phyloP scores from a whole-genome alignment of 257 asterid genomes.

The Nicotiana benthamiana region DNA sequence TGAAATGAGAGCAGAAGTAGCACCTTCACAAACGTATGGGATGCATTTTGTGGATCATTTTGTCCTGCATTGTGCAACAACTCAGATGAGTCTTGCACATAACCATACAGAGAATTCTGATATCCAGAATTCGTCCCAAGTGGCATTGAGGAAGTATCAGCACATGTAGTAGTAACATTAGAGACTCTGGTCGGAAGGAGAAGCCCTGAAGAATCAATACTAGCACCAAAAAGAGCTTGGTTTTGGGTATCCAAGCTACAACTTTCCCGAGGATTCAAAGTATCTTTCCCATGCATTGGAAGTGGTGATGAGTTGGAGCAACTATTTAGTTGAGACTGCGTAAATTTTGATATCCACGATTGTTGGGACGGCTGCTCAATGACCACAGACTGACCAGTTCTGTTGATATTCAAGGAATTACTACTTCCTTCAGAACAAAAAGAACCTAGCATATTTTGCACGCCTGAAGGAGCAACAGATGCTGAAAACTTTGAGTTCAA shows the following conservation, averaged over 20 bases:
- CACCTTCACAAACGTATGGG: conserved; percentile 75
- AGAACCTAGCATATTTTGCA: conserved; percentile 71
- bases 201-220: conserved; percentile 60
- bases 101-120: conserved; percentile 60
- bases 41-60: conserved; percentile 46
- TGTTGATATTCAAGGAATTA: conserved; percentile 48
- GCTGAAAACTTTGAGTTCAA: conserved; percentile 42
- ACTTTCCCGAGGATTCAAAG: conserved; percentile 45
- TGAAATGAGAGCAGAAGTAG: neutral
- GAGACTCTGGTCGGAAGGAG: conserved; percentile 65
- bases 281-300: conserved; percentile 53
- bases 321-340: conserved; percentile 34
- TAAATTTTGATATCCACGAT: conserved; percentile 54
- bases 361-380: conserved; percentile 59
- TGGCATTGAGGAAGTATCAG: conserved; percentile 54
- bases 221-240: conserved; percentile 56
- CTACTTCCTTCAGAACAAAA: conserved; percentile 60
- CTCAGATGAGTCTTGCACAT: conserved; percentile 64
- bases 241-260: conserved; percentile 50
- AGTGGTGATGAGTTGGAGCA: conserved; percentile 38
- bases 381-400: conserved; percentile 46
- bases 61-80: conserved; percentile 54
- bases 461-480: conserved; percentile 35
- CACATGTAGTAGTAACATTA: conserved; percentile 41
- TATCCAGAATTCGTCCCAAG: conserved; percentile 49